Conservation (phyloP, 73 alveolate genomes). For the Paramecium sexaurelia region DNA sequence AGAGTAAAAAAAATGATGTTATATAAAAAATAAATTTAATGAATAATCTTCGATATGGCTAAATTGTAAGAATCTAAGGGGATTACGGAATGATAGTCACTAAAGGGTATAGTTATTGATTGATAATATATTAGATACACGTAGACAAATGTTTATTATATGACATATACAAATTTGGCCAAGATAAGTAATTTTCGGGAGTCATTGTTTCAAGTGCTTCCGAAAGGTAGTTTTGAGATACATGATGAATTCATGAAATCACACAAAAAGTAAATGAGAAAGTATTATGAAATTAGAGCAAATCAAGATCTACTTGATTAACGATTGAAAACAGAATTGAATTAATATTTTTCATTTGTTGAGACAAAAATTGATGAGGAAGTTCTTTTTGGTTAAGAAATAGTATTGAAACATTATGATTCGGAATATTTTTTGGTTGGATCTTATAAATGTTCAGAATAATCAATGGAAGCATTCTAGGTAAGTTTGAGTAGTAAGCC, state of each 20-base stretch:
- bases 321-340: conserved; percentile 24
- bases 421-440: conserved; percentile 25
- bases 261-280: not conserved
- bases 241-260: conserved; percentile 43
- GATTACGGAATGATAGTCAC: conserved; percentile 13
- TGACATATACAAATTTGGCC: not conserved
- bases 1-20: not conserved
- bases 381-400: conserved; percentile 36
- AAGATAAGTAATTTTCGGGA: conserved; percentile 24
- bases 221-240: conserved; percentile 49
- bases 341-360: conserved; percentile 14
- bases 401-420: conserved; percentile 28
- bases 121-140: conserved; percentile 9
- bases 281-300: not conserved
- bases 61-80: not conserved
- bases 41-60: conserved; percentile 30
- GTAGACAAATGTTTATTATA: not conserved
- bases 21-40: not conserved
- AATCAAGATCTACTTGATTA: not conserved
- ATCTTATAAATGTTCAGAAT: conserved; percentile 41
- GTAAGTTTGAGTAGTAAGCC: not conserved
- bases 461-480: conserved; percentile 20
- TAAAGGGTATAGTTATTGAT: conserved; percentile 9
- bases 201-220: conserved; percentile 22
- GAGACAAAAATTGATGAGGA: conserved; percentile 23